Evolutionary conservation across 2,329 filamentous ascomycete genomes (phyloP).

Genomic region (Hansfordia pulvinata): DNA sequence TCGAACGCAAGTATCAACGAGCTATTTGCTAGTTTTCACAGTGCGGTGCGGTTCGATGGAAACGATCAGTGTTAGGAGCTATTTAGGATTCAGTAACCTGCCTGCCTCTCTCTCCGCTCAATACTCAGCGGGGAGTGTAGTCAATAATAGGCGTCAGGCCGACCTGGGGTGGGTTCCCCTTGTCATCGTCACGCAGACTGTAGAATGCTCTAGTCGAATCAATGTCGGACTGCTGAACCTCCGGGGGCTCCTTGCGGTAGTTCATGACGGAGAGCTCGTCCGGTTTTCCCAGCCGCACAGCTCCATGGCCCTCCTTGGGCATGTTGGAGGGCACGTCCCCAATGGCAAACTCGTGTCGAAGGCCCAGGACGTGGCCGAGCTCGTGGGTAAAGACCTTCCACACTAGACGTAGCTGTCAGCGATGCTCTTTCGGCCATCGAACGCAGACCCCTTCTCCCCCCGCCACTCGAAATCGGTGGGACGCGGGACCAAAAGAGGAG

Average conservation of each 20-base stretch:
- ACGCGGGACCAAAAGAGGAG: no score
- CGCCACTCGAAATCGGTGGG: no score
- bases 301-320: not conserved
- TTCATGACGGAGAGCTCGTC: not conserved
- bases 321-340: not conserved
- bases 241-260: not conserved
- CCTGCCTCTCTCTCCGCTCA: no score
- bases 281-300: not conserved
- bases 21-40: no score
- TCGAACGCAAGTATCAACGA: no score
- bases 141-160: not conserved
- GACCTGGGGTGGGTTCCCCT: not conserved
- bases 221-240: not conserved
- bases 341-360: constrained; percentile 1
- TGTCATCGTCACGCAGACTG: not conserved
- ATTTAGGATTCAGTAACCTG: no score
- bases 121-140: not conserved
- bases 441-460: no score
- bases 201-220: constrained; percentile 1
- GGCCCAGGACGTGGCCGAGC: constrained; percentile 1
- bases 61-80: no score
- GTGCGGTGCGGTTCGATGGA: no score
- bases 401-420: no score
- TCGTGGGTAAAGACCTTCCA: constrained; percentile 1
- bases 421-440: no score